Base-by-base conservation (phyloP, 257 asterid species). In the Petunia secreta region DNA sequence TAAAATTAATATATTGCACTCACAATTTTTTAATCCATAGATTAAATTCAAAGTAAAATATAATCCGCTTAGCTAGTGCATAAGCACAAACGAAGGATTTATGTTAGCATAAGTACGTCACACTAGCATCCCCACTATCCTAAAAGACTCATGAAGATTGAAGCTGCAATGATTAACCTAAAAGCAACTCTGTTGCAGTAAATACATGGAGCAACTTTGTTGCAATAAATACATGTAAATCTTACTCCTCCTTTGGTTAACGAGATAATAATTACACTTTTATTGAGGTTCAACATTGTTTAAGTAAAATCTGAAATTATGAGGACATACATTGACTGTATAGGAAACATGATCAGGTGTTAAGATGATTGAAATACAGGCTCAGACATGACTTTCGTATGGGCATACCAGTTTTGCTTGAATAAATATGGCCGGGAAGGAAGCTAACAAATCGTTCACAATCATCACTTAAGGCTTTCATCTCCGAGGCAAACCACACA, bases 391-490 rank as follows among this genome's bases (percentile, higher is more conserved):
- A 79, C 50, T 43, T 68, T 69, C 65, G 60, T 77, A 60, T 65
- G 75, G 52, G 71, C 90, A 76, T 85, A 94, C 99, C 98, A 2
- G 3, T 91, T 89, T 94, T 91, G 92, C 99, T 96, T 69, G 99
- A 96, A 84, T 96, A 96, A 79, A 94, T 85, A 84, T 96, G 98
- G 25, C 98, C 99, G 2, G 99, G 99, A 80, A 88, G 98, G 87
- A 96, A 94, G 83, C 93, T 77, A 89, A 79, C 89, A 87, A 96
- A 96, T 75, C 95, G 82, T 90, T 96, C 99, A 83, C 99, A 96
- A 73, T 96, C 99, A 89, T 96, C 99, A 66, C 98, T 94, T 78
- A 96, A 80, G 80, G 99, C 99, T 84, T 96, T 96, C 99, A 96
- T 96, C 89, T 96, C 99, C 55, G 99, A 96, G 76, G 99, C 94